Evolutionary conservation across 345 rosid genomes (phyloP), one percentile per base, ranked within the genome.

Genomic region (Heritiera littoralis): DNA sequence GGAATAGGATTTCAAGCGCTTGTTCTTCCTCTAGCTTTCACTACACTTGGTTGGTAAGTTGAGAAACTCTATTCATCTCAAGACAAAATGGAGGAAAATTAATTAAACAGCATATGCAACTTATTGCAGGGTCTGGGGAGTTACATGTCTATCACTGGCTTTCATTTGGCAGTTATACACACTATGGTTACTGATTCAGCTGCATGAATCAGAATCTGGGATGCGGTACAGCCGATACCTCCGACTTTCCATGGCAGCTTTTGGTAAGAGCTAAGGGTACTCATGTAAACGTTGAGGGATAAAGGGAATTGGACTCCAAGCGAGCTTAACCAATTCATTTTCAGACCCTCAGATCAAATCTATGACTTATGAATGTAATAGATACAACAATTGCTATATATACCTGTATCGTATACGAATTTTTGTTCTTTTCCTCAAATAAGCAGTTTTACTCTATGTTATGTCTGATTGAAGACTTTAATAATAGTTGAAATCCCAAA

Each of bases 151-250:
- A 10, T 81, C 88, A 3, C 41, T 86, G 69, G 77, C 82, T 40
- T 90, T 89, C 77, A n/a, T 75, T 32, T 90, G 92, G 92, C 91
- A 89, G 84, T 82, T 89, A 60, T 88, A 89, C 80, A 88, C 94
- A 0, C 54, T 88, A 0, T 90, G 92, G 90, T 38, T 86, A 60
- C 78, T 89, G 78, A 82, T 90, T 78, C 90, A 89, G 78, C 74
- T 90, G 10, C 92, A 89, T 56, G 92, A 90, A 85, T 83, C 89
- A 9, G 86, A 79, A 8, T 75, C 83, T 32, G 92, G 92, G 8
- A 66, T 48, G 4, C 89, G 92, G 9, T 88, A 84, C 80, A 88
- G 92, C 81, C 80, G 94, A 85, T 90, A 90, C 70, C 88, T 90
- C 59, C 85, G 81, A 3, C 86, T 89, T 66, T 84, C 91, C 6